Evolutionary conservation across 2,329 filamentous ascomycete genomes (phyloP).

Genomic region (Hypoxylon sp.): DNA sequence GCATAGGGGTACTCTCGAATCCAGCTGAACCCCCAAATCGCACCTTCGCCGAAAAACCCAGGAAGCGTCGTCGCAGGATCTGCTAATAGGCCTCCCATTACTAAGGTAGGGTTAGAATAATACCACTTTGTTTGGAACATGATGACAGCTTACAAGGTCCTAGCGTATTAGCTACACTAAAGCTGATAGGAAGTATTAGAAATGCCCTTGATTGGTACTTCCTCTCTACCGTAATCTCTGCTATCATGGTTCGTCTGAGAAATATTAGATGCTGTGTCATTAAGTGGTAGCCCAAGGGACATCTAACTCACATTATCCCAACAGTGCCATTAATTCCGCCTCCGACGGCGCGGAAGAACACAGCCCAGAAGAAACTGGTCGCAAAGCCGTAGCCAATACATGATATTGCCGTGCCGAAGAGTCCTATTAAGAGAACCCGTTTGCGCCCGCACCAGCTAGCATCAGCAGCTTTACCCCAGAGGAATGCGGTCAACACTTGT

Average conservation of each 20-base stretch:
- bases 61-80: conserved; percentile 76
- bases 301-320: conserved; percentile 61
- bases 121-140: background rate
- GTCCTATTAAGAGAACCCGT: conserved; percentile 77
- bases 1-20: conserved; percentile 77
- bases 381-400: conserved; percentile 82
- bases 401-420: conserved; percentile 76
- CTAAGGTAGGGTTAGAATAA: conserved; percentile 49
- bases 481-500: conserved; percentile 80
- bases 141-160: conserved; percentile 58
- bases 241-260: conserved; percentile 63
- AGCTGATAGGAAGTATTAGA: conserved; percentile 64
- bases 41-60: conserved; percentile 71
- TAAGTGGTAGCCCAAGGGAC: background rate
- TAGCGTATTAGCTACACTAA: conserved; percentile 63
- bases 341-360: conserved; percentile 76
- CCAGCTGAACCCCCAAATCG: conserved; percentile 73
- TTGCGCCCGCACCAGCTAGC: conserved; percentile 74
- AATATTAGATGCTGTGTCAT: background rate
- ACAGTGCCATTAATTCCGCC: conserved; percentile 69
- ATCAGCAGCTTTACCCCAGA: conserved; percentile 79
- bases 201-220: conserved; percentile 65
- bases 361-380: conserved; percentile 73
- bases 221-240: conserved; percentile 64
- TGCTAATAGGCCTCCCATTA: conserved; percentile 76